Evolutionary conservation across 345 rosid genomes (phyloP).

Genomic region (Gossypium mustelinum): DNA sequence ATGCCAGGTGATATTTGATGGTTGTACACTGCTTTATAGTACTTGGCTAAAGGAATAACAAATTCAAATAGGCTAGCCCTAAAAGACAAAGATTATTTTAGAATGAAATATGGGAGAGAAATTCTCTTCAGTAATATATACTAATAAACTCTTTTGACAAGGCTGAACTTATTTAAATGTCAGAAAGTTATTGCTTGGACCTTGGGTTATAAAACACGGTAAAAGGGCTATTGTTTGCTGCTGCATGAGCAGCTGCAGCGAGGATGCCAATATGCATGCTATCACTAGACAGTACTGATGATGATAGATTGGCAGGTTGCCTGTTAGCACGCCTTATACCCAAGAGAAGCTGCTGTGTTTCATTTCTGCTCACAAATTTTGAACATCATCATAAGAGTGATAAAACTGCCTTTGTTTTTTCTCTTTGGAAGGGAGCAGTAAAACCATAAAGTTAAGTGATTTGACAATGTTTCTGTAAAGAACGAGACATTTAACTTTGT

Average conservation of each 20-base stretch:
- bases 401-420: background rate
- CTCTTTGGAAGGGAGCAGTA: background rate
- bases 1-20: conserved; percentile 81
- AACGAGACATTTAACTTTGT: conserved; percentile 1
- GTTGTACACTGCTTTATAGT: conserved; percentile 69
- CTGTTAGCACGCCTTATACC: conserved; percentile 91
- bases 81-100: background rate
- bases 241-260: conserved; percentile 99
- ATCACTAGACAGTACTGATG: conserved; percentile 93
- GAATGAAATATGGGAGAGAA: background rate
- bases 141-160: background rate
- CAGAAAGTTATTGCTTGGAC: conserved; percentile 26
- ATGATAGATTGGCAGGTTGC: conserved; percentile 86
- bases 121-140: background rate
- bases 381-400: background rate
- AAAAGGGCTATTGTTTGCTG: conserved; percentile 85
- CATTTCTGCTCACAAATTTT: conserved; percentile 57
- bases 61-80: conserved; percentile 95
- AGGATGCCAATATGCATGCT: conserved; percentile 99
- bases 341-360: conserved; percentile 80
- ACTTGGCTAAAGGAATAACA: conserved; percentile 90
- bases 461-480: background rate
- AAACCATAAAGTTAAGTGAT: background rate
- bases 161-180: background rate
- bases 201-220: conserved; percentile 91